Percentiles rank a stretch among this genome's conserved stretches.
phyloP scores from a whole-genome alignment of 148 eudicot species.

The Amaranthus palmeri region DNA sequence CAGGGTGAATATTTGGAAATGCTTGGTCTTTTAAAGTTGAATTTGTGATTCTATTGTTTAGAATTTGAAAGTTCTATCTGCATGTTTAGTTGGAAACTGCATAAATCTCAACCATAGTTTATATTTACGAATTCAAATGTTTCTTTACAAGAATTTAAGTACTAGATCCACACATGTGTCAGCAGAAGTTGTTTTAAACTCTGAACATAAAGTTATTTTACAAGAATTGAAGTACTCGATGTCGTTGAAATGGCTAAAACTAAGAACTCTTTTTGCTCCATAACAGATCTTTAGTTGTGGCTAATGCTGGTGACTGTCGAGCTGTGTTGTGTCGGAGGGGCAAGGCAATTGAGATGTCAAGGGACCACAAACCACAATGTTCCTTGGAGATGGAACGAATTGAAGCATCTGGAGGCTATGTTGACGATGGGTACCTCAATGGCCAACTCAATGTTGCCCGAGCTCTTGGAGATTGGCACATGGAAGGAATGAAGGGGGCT shows the following conservation, averaged over 20 bases:
- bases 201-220: background rate
- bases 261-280: background rate
- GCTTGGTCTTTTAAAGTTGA: background rate
- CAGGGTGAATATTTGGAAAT: background rate
- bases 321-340: conserved; percentile 84
- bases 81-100: background rate
- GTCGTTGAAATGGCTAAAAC: background rate
- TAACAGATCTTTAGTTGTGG: conserved; percentile 75
- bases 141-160: no score
- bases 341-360: conserved; percentile 84
- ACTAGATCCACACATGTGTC: no score
- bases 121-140: no score
- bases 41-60: background rate
- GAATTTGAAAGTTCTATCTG: background rate
- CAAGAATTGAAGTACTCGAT: background rate
- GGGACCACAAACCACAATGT: conserved; percentile 78
- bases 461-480: conserved; percentile 92
- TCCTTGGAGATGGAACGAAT: conserved; percentile 59
- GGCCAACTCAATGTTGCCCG: conserved; percentile 88
- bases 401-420: conserved; percentile 77
- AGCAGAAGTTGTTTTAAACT: background rate
- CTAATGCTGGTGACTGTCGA: conserved; percentile 95
- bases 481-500: conserved; percentile 57
- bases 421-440: conserved; percentile 86
- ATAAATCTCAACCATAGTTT: background rate